Base-by-base conservation (phyloP, 257 asterid species). In the Nicotiana knightiana region DNA sequence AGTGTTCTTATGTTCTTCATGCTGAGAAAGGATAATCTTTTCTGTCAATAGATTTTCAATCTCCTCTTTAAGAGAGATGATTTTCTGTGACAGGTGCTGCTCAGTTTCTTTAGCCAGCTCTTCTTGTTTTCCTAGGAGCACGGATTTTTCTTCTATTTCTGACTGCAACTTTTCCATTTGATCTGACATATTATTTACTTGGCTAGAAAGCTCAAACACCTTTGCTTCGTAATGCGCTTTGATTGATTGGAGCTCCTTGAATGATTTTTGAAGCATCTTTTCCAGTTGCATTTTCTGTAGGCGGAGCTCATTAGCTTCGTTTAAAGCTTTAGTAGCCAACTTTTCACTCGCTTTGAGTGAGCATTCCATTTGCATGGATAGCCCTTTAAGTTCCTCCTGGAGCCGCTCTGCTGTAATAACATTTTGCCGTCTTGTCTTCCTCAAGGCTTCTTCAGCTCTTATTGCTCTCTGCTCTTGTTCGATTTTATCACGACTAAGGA, bases 401-500 rank as follows among this genome's bases (percentile, higher is more conserved):
- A 94, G 93, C 86, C 90, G 87, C 83, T 93, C 98, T 9, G 98
- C 98, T 0, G 93, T 88, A 67, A 85, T 92, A 53, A 89, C 97
- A 79, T 92, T 97, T 82, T 89, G 91, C 91, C 85, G 83, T 79
- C 93, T 80, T 13, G 91, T 90, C 87, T 93, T 94, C 84, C 97
- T 90, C 87, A 96, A 88, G 55, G 88, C 84, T 88, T 94, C 98
- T 89, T 96, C 99, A 39, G 98, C 98, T 83, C 84, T 87, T 82
- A 93, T 90, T 37, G 99, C 97, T 90, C 99, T 88, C 84, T 92
- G 90, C 83, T 97, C 99, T 88, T 92, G 98, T 91, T 97, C 93
- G 12, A 94, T 87, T 86, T 91, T 96, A 67, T 91, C 88, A 58
- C 30, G 75, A 81, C 89, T 86, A 54, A 96, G 91, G 81, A 86